Evolutionary conservation across 2,329 filamentous ascomycete genomes (phyloP), one percentile per base, ranked within the genome.

Genomic region (Beauveria pseudobassiana): DNA sequence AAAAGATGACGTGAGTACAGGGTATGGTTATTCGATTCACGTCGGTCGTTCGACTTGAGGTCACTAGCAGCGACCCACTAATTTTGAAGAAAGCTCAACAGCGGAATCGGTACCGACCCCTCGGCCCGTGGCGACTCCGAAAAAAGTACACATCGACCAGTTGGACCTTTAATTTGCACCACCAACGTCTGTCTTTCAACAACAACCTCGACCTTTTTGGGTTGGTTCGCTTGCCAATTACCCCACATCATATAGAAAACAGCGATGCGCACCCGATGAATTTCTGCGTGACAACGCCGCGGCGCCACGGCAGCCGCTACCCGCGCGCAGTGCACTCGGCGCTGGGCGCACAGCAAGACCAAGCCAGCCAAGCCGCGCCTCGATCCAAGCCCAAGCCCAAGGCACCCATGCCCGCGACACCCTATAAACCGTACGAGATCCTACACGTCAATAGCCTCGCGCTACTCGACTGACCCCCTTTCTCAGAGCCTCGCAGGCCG

Each of bases 371-470:
- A 64, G 59, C 66, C 30, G 30, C 43, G 43, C 30, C 14, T 48
- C 64, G 67, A 67, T 65, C 43, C 64, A 67, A 53, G 62, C 64
- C 63, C 34, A 67, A 65, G 61, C 57, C 66, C 48, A 65, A 65
- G 28, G 65, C 70, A 34, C 26, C 52, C 24, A 16, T 69, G 24
- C 62, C 59, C 5, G n/a, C 66, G 18, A 69, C 62, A 56, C 65
- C 66, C 30, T 72, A 70, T 63, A 73, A 73, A 62, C 68, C 71
- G 73, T 75, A 67, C 43, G 66, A 59, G 43, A 46, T 16, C 3
- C 4, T 16, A 16, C 34, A 5, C 12, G 12, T 38, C 34, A 38
- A 2, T 16, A 38, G 12, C 34, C 12, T 6, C 34, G 34, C 34
- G 12, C 34, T 38, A 6, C 34, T 16, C 12, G 34, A 38, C 34